Conservation (phyloP, 2,329 filamentous ascomycete genomes). For the Trichoderma gracile region DNA sequence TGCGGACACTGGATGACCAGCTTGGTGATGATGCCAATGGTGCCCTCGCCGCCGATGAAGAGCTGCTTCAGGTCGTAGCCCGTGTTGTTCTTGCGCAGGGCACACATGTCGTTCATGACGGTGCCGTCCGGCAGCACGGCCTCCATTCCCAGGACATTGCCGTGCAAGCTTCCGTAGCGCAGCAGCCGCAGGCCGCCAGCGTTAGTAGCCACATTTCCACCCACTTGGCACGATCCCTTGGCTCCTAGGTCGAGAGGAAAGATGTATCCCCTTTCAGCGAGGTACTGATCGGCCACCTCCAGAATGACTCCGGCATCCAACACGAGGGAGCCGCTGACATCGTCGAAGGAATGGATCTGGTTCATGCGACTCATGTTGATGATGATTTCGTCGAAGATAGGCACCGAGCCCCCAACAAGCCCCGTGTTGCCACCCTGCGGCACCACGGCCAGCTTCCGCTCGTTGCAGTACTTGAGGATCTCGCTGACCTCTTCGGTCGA, state of each 20-base stretch:
- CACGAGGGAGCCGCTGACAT: slow-evolving; percentile 86
- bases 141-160: slow-evolving; percentile 88
- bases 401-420: slow-evolving; percentile 90
- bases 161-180: slow-evolving; percentile 91
- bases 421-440: slow-evolving; percentile 97
- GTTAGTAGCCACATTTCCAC: slow-evolving; percentile 94
- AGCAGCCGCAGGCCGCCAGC: slow-evolving; percentile 87
- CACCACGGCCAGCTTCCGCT: slow-evolving; percentile 86
- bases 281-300: slow-evolving; percentile 81
- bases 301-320: slow-evolving; percentile 90
- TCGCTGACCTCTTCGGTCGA: slow-evolving; percentile 86
- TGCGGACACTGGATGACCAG: slow-evolving; percentile 89
- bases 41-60: slow-evolving; percentile 94
- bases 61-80: slow-evolving; percentile 97
- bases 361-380: slow-evolving; percentile 91
- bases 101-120: slow-evolving; percentile 83
- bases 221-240: slow-evolving; percentile 95
- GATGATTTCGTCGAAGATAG: slow-evolving; percentile 97
- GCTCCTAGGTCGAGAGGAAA: slow-evolving; percentile 97
- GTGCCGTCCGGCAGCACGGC: slow-evolving; percentile 93
- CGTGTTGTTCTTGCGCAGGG: slow-evolving; percentile 95
- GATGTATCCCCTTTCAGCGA: slow-evolving; percentile 80
- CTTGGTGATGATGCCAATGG: slow-evolving; percentile 89
- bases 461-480: slow-evolving; percentile 92
- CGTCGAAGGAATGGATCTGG: slow-evolving; percentile 85